These are phyloP conservation scores for Vinca minor DNA, from an alignment of 257 asterid genomes.

Conservation along the genomic window DNA sequence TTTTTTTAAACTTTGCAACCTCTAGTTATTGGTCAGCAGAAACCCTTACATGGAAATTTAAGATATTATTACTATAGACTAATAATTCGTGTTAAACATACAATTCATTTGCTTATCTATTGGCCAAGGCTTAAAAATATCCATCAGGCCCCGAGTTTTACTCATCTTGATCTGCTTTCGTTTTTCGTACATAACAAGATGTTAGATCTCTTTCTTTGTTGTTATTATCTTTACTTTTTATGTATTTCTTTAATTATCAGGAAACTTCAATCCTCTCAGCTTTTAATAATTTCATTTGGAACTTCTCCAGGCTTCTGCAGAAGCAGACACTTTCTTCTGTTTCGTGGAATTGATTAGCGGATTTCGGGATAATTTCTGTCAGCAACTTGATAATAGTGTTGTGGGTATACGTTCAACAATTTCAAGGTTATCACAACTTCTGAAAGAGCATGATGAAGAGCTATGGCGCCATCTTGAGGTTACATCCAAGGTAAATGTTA, in stretches of 20 bases:
- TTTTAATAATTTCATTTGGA: conserved; percentile 22
- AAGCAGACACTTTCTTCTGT: conserved; percentile 92
- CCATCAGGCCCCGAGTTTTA: no score
- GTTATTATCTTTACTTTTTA: not conserved
- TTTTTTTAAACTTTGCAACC: not conserved
- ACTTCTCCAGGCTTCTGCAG: conserved; percentile 67
- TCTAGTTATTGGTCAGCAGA: not conserved
- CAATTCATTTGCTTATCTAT: not conserved
- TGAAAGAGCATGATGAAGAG: conserved; percentile 94
- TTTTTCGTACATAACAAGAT: not conserved
- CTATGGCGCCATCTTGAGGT: conserved; percentile 99
- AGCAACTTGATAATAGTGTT: conserved; percentile 94
- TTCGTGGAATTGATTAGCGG: conserved; percentile 93
- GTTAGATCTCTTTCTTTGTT: not conserved
- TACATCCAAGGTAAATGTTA: conserved; percentile 61
- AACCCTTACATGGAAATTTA: not conserved
- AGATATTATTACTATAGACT: not conserved
- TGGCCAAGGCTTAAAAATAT: not conserved
- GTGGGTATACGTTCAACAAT: conserved; percentile 95
- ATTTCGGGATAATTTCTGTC: conserved; percentile 88
- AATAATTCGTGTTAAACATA: not conserved
- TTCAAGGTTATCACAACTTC: conserved; percentile 68
- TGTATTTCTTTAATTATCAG: not conserved
- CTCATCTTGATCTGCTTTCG: no score
- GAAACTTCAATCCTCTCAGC: conserved; percentile 6